Base-by-base conservation (phyloP, 2,329 filamentous ascomycete genomes). In the Albophoma yamanashiensis region DNA sequence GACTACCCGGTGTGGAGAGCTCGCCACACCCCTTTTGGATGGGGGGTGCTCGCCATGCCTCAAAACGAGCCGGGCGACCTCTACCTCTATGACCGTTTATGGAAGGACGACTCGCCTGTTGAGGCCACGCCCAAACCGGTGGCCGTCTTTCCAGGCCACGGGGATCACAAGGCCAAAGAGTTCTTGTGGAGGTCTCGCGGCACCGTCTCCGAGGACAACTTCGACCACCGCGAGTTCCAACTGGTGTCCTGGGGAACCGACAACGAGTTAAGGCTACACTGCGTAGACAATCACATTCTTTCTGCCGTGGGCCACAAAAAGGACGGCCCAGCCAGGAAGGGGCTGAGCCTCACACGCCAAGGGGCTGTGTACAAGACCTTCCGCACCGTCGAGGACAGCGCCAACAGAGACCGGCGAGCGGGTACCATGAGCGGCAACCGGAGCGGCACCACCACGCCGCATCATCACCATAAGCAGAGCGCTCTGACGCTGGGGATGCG, bases 231-330 rank as follows among this genome's bases (percentile, higher is more conserved):
- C 66, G 92, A 97, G 58, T 97, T 96, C 64, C 92, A 97, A 71
- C 79, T 97, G 22, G 90, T 97, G 0, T 92, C 92, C 0, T 97
- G 92, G 92, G 92, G 92, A 34, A 87, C 89, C 56, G 93, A 97
- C 71, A 89, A 89, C 65, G 84, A 92, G 67, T 78, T 97, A 38
- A 87, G 89, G 56, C 79, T 97, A 36, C 89, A 96, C 69, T 86
- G 85, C 56, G 82, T 92, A 25, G 82, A 90, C 47, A 76, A 84
- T 1, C 77, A 85, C 34, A 77, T 86, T 38, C 77, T 94, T 0
- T 78, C 83, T 61, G 79, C 82, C 2, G 87, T 95, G 20, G 91
- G 90, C 3, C 89, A 90, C 69, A 78, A 84, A 55, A 91, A 87
- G 69, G 91, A 89, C 5, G 81, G 79, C 58, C 80, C 81, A 4